Evolutionary conservation across 495 filamentous ascomycete species (phyloP).

Genomic region (Hapsidospora chrysogenum): DNA sequence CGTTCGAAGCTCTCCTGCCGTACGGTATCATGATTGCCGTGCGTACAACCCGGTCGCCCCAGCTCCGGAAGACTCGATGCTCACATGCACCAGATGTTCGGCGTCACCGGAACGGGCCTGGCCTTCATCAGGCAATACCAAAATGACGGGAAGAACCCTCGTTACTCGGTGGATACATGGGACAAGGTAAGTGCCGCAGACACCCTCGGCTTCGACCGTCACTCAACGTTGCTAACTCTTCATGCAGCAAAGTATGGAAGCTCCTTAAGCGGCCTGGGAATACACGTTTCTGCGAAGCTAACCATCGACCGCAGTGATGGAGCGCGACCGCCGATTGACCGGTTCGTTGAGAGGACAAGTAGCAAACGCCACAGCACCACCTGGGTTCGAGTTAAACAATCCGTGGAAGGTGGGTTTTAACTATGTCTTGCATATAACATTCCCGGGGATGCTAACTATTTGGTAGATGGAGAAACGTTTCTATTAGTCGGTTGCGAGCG

Average conservation of each 20-base stretch:
- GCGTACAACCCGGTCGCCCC: slow-evolving; percentile 20
- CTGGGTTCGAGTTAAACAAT: slow-evolving; percentile 87
- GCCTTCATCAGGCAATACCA: slow-evolving; percentile 56
- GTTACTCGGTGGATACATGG: slow-evolving; percentile 82
- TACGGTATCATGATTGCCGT: slow-evolving; percentile 83
- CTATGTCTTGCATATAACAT: no score
- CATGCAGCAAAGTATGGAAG: slow-evolving; percentile 54
- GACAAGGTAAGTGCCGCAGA: slow-evolving; percentile 85
- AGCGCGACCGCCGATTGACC: slow-evolving; percentile 80
- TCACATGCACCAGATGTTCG: slow-evolving; percentile 61
- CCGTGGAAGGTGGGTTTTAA: slow-evolving; percentile 62
- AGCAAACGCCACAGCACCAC: slow-evolving; percentile 59
- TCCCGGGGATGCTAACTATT: slow-evolving; percentile 5
- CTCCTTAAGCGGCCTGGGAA: no score
- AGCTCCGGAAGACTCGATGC: slow-evolving; percentile 6
- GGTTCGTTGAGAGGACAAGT: slow-evolving; percentile 73
- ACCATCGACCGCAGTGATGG: slow-evolving; percentile 63
- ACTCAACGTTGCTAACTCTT: slow-evolving; percentile 15
- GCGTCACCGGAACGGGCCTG: slow-evolving; percentile 60
- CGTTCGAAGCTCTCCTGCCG: slow-evolving; percentile 88
- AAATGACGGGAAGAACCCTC: slow-evolving; percentile 74
- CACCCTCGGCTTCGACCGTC: no score
- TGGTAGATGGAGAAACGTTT: slow-evolving; percentile 33
- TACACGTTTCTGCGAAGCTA: slow-evolving; percentile 17
- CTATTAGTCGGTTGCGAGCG: no score